Evolutionary conservation across 192 early-diverging fungal genomes (phyloP), one percentile per base, ranked within the genome.

Genomic region (Backusella liffmaniae): DNA sequence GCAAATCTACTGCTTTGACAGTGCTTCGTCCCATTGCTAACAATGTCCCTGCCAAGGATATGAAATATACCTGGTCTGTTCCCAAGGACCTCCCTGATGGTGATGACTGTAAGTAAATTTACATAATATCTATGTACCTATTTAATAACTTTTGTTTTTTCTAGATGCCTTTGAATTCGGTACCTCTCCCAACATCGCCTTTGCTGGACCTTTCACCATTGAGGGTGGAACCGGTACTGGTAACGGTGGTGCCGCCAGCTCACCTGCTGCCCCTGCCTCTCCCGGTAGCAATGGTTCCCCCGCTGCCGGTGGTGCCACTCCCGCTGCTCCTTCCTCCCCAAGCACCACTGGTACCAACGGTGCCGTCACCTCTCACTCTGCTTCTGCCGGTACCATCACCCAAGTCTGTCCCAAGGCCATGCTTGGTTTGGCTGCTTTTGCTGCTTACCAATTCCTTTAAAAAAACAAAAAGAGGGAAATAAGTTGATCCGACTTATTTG

Each of bases 171-270:
- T 81, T 26, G 72, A 76, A 49, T 73, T 81, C 8, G 79, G 79
- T 66, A 73, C 51, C 8, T 76, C 79, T 21, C 79, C 79, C n/a
- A 72, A 81, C 18, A 30, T 81, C 3, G 75, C 75, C 44, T 81
- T 73, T 73, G 70, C 79, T 49, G 79, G 79, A 51, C 75, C 75
- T n/a, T 81, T 81, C 72, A 69, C 74, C 37, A 73, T 81, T 49
- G 71, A 77, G 46, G 77, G 72, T 42, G 79, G 70, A 26, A 42
- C 65, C 29, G 70, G 67, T 30, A 32, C 29, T 26, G 13, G 39
- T 39, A 29, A 23, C 26, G 23, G 74, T 32, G 73, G 53, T 12
- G 53, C 10, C 74, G 56, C 66, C 13, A 29, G 72, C 29, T 66
- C 62, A 21, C 34, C 72, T 10, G 32, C 72, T 16, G 2, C 72